These are phyloP conservation scores for Aspergillus sp. DNA, from an alignment of 2,329 filamentous ascomycete species.

Conservation along the genomic window DNA sequence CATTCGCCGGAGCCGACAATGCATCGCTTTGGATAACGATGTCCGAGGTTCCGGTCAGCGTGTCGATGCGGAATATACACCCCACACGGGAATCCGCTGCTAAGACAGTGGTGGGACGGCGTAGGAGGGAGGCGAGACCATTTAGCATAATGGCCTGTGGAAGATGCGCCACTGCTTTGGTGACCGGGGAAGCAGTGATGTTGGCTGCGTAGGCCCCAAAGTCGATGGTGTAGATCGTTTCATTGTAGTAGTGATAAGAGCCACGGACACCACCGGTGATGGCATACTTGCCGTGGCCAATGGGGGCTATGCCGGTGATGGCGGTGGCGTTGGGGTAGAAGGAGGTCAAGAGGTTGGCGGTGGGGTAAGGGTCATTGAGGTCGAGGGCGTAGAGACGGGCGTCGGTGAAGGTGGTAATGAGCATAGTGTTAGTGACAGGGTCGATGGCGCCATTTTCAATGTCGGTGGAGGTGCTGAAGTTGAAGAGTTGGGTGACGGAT, in stretches of 20 bases:
- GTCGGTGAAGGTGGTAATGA: constrained; percentile 21
- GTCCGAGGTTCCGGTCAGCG: constrained; percentile 10
- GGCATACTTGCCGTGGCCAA: constrained; percentile 21
- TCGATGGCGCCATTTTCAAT: constrained; percentile 22
- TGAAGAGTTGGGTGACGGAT: constrained; percentile 15
- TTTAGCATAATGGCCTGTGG: constrained; percentile 23
- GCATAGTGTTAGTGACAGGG: constrained; percentile 17
- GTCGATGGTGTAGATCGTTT: constrained; percentile 22
- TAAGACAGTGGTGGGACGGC: constrained; percentile 15
- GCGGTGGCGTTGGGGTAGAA: constrained; percentile 19
- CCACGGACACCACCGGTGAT: constrained; percentile 21
- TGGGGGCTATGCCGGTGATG: constrained; percentile 22
- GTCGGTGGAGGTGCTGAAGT: constrained; percentile 14
- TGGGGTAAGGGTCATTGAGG: background rate
- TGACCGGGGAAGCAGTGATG: background rate
- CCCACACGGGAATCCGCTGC: constrained; percentile 22
- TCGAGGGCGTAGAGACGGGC: constrained; percentile 18
- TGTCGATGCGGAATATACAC: constrained; percentile 20
- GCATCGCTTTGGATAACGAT: constrained; percentile 12
- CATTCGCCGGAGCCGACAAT: constrained; percentile 7
- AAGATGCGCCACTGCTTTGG: constrained; percentile 9
- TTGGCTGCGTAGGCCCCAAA: background rate
- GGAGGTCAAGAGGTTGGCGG: constrained; percentile 15
- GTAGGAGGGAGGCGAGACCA: constrained; percentile 20
- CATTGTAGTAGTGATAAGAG: constrained; percentile 18